Percentiles rank a stretch among this genome's conserved stretches.
phyloP scores from a whole-genome alignment of 305 asterid genomes.

The Fraxinus velutina region DNA sequence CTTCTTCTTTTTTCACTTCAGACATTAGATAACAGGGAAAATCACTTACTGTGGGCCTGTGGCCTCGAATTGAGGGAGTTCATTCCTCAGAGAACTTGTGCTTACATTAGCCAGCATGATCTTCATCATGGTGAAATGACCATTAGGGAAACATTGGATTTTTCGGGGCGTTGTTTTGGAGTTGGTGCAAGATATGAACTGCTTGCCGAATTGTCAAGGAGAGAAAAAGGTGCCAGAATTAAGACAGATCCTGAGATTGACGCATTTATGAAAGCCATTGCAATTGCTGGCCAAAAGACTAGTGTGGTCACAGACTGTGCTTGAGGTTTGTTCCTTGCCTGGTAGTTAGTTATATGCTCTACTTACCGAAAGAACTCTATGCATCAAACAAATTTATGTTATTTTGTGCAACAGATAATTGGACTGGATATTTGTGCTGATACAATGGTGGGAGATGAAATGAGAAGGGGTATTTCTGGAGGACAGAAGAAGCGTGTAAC shows the following conservation, averaged over 20 bases:
- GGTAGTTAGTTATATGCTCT: neutral
- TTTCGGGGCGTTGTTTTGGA: neutral
- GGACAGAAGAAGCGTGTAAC: too few relatives aligned
- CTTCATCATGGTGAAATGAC: conserved; percentile 51
- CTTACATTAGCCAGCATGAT: conserved; percentile 43
- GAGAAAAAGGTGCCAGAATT: too few relatives aligned
- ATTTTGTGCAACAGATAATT: too few relatives aligned
- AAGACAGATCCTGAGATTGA: conserved; percentile 26
- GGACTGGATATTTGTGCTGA: too few relatives aligned
- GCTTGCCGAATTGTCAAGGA: too few relatives aligned
- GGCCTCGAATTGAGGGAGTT: conserved; percentile 43
- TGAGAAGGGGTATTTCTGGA: too few relatives aligned
- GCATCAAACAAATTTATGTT: too few relatives aligned
- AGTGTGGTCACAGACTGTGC: conserved; percentile 39
- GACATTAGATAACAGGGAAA: conserved; percentile 23
- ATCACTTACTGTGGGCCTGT: conserved; percentile 27
- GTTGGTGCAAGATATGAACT: too few relatives aligned
- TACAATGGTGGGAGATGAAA: too few relatives aligned
- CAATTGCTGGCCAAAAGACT: conserved; percentile 40
- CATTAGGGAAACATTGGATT: conserved; percentile 38
- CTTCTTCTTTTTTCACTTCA: neutral
- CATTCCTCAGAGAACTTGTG: conserved; percentile 37
- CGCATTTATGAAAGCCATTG: conserved; percentile 46
- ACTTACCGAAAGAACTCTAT: neutral
- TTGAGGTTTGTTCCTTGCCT: conserved; percentile 28